Evolutionary conservation across 768 basidiomycete species (phyloP).

Genomic region (Lactifluus echinatus): DNA sequence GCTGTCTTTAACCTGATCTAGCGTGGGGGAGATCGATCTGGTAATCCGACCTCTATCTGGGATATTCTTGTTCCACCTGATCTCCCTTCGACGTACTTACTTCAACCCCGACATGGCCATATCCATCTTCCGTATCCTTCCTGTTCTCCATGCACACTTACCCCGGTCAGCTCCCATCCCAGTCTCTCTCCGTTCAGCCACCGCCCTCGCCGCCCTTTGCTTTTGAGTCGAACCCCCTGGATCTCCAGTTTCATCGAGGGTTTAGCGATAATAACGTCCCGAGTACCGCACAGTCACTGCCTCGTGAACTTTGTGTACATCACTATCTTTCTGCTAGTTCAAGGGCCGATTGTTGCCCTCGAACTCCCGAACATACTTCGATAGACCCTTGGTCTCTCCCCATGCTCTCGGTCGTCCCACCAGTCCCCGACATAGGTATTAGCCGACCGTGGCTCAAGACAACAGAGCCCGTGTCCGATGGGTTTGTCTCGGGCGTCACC

Average conservation of each 20-base stretch:
- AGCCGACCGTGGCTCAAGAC: slow-evolving; percentile 5
- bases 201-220: background rate
- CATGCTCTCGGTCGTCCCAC: background rate
- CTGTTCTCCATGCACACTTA: background rate
- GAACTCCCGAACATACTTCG: background rate
- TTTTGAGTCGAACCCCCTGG: background rate
- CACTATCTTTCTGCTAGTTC: background rate
- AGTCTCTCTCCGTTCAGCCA: background rate
- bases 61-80: slow-evolving; percentile 13
- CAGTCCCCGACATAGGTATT: background rate
- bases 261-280: too few relatives aligned
- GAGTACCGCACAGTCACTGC: background rate
- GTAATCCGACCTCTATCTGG: background rate
- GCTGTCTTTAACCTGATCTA: slow-evolving; percentile 17
- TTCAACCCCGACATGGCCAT: slow-evolving; percentile 5
- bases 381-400: slow-evolving; percentile 4
- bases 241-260: background rate
- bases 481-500: background rate
- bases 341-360: background rate
- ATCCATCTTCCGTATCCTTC: background rate
- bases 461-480: background rate
- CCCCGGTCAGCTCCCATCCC: background rate
- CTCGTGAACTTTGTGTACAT: background rate
- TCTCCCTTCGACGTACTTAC: slow-evolving; percentile 9
- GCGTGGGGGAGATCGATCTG: background rate